Evolutionary conservation across 179 eudicot species (phyloP).

Genomic region (Amaranthus tricolor): DNA sequence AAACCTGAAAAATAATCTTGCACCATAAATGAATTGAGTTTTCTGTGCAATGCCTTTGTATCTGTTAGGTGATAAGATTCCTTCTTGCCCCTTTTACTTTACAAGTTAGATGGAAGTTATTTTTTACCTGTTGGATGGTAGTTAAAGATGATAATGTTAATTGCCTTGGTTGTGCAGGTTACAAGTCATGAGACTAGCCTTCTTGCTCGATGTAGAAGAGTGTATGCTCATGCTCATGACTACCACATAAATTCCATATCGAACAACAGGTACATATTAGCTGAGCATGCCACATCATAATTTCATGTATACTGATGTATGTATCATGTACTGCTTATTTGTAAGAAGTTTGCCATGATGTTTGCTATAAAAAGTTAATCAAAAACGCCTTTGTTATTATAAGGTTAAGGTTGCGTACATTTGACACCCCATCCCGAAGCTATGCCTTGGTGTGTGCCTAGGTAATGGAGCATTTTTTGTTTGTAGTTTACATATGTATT

Average conservation of each 20-base stretch:
- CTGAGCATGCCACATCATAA: neutral
- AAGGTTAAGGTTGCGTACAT: too few species aligned
- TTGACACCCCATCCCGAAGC: too few species aligned
- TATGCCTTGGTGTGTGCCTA: neutral
- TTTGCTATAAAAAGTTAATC: too few species aligned
- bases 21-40: neutral
- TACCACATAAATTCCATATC: slow-evolving; percentile 94
- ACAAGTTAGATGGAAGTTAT: neutral
- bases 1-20: neutral
- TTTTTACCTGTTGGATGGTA: neutral
- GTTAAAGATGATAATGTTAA: slow-evolving; percentile 10
- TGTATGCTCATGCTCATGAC: slow-evolving; percentile 97
- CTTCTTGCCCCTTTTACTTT: neutral
- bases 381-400: too few species aligned
- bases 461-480: neutral
- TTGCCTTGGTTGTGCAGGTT: slow-evolving; percentile 45
- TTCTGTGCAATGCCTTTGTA: neutral
- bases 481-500: neutral
- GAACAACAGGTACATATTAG: slow-evolving; percentile 62
- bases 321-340: too few species aligned
- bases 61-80: neutral
- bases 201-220: slow-evolving; percentile 84
- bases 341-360: too few species aligned
- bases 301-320: neutral
- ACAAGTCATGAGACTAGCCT: slow-evolving; percentile 79